Evolutionary conservation across 1,284 basidiomycete species (phyloP).

Genomic region (Omphalotus olearius): DNA sequence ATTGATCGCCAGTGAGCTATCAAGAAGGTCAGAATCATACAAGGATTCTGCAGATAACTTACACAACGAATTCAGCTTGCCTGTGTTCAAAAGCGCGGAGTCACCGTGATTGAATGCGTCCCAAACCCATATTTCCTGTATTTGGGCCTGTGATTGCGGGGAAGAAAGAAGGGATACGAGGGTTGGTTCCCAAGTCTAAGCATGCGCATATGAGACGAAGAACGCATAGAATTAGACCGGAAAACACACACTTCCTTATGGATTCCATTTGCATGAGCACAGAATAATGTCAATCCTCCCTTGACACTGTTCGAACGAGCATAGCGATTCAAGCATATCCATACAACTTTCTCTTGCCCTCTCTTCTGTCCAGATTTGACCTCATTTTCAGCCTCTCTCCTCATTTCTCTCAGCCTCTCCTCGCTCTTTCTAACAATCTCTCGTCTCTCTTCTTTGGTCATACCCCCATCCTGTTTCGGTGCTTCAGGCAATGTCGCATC

Average conservation of each 20-base stretch:
- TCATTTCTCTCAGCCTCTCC: slow-evolving; percentile 23
- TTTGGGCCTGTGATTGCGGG: slow-evolving; percentile 21
- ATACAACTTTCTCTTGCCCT: slow-evolving; percentile 39
- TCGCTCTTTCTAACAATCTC: slow-evolving; percentile 19
- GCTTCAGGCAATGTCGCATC: slow-evolving; percentile 38
- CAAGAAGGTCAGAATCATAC: neutral
- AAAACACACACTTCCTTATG: slow-evolving; percentile 64
- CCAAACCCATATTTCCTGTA: slow-evolving; percentile 80
- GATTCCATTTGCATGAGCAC: slow-evolving; percentile 80
- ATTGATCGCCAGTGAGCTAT: slow-evolving; percentile 70
- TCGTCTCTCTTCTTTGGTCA: slow-evolving; percentile 31
- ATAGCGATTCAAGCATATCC: slow-evolving; percentile 58
- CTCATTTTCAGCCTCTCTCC: slow-evolving; percentile 9
- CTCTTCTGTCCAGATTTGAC: slow-evolving; percentile 19
- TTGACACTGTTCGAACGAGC: slow-evolving; percentile 26
- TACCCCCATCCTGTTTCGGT: slow-evolving; percentile 20
- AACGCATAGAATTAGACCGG: neutral
- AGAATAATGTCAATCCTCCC: slow-evolving; percentile 59
- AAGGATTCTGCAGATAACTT: slow-evolving; percentile 21
- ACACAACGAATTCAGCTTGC: slow-evolving; percentile 52
- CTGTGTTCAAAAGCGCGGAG: slow-evolving; percentile 60
- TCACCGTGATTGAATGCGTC: slow-evolving; percentile 81
- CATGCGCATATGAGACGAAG: neutral
- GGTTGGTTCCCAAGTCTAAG: slow-evolving; percentile 65
- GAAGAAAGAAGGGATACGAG: slow-evolving; percentile 44